Base-by-base conservation (phyloP, 331 rosid genomes). In the Pyracantha coccinea region DNA sequence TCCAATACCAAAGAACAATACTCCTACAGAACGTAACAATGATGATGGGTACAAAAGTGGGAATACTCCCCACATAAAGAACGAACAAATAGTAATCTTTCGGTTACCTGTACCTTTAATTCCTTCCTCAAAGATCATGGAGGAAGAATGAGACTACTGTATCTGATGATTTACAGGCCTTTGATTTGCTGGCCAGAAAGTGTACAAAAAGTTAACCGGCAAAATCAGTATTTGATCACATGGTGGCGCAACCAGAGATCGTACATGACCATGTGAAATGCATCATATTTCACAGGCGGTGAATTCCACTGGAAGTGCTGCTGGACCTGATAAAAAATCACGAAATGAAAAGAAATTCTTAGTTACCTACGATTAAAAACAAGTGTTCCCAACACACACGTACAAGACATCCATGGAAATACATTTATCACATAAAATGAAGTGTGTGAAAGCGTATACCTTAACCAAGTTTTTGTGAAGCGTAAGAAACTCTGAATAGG, bases 211-310 rank as follows among this genome's bases (percentile, higher is more conserved):
- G 50, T 63, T 24, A 52, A 77, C 35, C 29, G 69, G 75, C 68
- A 75, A 55, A 59, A 68, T 68, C 86, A 95, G 75, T 90, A 95
- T 80, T 89, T 86, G 81, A 95, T 82, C 24, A 88, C 86, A 86
- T 88, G 93, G 76, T 78, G 98, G 78, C 92, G 97, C 80, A 92
- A 78, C 97, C 99, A 95, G 69, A 95, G 97, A 61, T 95, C 97
- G 77, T 92, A 92, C 97, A 92, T 95, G 59, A 92, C 97, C 99
- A 92, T 86, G 79, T 95, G 96, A 78, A 95, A 92, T 72, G 93
- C 97, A 83, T 95, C 98, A 32, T 61, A 83, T 78, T 83, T 87
- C 60, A 85, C 47, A 17, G 99, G 93, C 3, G 98, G 98, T 9
- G 99, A 71, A 80, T 95, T 92, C 99, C 99, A 95, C 41, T 92